Percentiles rank a stretch among this genome's conserved stretches.
Conservation (phyloP, 495 filamentous ascomycete genomes). For the Cercophora sp. region DNA sequence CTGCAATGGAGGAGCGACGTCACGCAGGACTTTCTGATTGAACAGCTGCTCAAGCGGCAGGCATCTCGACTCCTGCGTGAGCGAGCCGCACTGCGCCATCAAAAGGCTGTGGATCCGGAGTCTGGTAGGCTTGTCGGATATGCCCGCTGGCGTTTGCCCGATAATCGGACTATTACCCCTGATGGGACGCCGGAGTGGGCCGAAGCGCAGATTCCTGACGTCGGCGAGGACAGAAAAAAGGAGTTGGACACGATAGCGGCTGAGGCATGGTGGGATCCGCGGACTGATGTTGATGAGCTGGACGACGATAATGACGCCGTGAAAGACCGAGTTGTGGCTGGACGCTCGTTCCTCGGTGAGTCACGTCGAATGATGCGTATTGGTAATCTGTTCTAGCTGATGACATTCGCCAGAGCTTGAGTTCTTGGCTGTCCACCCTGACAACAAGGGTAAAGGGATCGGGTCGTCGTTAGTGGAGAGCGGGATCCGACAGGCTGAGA, state of each 20-base stretch:
- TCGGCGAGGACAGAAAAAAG: background rate
- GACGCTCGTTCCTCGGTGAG: background rate
- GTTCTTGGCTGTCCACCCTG: conserved; percentile 6
- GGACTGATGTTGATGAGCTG: background rate
- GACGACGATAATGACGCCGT: background rate
- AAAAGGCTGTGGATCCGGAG: conserved; percentile 2
- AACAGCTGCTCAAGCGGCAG: background rate
- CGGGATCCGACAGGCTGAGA: background rate
- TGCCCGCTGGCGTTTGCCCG: conserved; percentile 2
- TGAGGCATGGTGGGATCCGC: background rate
- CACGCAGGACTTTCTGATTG: background rate
- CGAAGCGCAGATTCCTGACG: conserved; percentile 4
- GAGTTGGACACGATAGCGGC: background rate
- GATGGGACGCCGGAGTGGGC: conserved; percentile 1
- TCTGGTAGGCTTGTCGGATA: background rate
- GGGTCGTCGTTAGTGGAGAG: background rate
- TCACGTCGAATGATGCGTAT: too few species aligned
- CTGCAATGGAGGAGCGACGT: background rate
- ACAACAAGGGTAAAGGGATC: conserved; percentile 4
- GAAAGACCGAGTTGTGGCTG: background rate
- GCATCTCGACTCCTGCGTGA: background rate
- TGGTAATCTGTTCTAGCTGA: background rate
- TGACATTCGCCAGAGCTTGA: background rate
- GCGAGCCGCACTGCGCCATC: background rate
- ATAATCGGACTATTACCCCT: background rate